A percentile compares a stretch with the other conserved stretches of the same genome.
Evolutionary conservation across 2,329 filamentous ascomycete species (phyloP).

Genomic region (Emergomyces africanus): DNA sequence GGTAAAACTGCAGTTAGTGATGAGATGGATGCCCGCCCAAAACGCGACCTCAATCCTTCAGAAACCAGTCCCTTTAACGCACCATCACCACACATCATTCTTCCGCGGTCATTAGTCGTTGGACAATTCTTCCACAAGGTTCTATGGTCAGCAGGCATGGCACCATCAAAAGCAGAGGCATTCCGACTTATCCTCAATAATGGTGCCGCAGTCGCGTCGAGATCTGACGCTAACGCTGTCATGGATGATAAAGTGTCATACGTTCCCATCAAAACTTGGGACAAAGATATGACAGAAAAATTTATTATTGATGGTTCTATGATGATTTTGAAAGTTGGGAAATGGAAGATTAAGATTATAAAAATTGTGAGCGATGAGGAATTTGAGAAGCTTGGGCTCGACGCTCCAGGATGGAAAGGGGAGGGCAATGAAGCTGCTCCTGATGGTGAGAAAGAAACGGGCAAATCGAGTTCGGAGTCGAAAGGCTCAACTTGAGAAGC

Average conservation of each 20-base stretch:
- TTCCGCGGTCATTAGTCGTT: slow-evolving; percentile 37
- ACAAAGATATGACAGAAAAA: slow-evolving; percentile 30
- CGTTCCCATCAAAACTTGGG: slow-evolving; percentile 35
- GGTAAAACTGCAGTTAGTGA: not conserved
- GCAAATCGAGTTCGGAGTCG: not conserved
- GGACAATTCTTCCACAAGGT: slow-evolving; percentile 37
- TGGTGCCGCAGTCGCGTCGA: slow-evolving; percentile 39
- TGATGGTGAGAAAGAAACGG: not conserved
- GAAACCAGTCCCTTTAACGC: not conserved
- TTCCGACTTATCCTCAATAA: slow-evolving; percentile 37
- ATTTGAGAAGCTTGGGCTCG: slow-evolving; percentile 34
- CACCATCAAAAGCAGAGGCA: slow-evolving; percentile 38
- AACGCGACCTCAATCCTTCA: slow-evolving; percentile 1
- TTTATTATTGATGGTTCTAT: slow-evolving; percentile 39
- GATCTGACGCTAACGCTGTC: slow-evolving; percentile 25
- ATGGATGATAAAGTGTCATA: slow-evolving; percentile 38
- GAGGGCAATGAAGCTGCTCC: not conserved
- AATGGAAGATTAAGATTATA: slow-evolving; percentile 48
- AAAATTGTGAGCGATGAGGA: slow-evolving; percentile 43
- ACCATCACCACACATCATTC: slow-evolving; percentile 7
- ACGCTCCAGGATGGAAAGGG: slow-evolving; percentile 40
- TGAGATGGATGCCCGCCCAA: not conserved
- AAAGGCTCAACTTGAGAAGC: not conserved
- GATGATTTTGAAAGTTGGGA: slow-evolving; percentile 45
- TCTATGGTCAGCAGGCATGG: slow-evolving; percentile 40